Evolutionary conservation across 164 flowering plant genomes (phyloP).

Genomic region (Akebia trifoliata): DNA sequence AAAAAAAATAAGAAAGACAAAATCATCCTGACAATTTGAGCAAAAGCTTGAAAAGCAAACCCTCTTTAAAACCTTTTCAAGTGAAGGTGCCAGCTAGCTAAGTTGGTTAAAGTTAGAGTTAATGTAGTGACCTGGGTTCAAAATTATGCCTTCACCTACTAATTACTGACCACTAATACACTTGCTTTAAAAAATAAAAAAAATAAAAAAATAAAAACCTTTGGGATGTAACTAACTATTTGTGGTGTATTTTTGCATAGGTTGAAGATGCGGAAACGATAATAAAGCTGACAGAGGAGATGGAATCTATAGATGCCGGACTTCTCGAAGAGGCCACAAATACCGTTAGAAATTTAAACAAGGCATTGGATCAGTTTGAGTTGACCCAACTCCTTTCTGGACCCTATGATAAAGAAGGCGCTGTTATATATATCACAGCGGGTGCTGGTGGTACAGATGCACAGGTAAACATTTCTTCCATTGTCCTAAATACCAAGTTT

Average conservation of each 20-base stretch:
- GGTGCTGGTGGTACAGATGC: conserved; percentile 99
- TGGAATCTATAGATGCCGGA: conserved; percentile 75
- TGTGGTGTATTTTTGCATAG: conserved; percentile 16
- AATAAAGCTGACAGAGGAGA: conserved; percentile 79
- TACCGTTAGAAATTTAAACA: conserved; percentile 56
- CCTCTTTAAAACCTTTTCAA: too few relatives aligned
- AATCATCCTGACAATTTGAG: too few relatives aligned
- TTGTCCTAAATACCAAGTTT: too few relatives aligned
- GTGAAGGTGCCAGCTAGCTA: too few relatives aligned
- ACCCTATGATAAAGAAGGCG: conserved; percentile 97
- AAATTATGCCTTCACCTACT: too few relatives aligned
- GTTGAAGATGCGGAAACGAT: conserved; percentile 93
- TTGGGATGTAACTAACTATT: background rate
- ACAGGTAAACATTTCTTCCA: conserved; percentile 61
- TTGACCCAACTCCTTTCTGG: conserved; percentile 90
- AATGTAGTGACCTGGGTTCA: too few relatives aligned
- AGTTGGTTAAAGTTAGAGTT: too few relatives aligned
- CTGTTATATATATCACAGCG: conserved; percentile 74
- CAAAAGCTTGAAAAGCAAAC: too few relatives aligned
- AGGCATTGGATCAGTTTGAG: conserved; percentile 76
- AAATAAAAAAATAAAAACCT: background rate
- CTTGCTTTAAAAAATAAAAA: background rate
- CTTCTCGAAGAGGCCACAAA: conserved; percentile 78
- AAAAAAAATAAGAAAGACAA: too few relatives aligned
- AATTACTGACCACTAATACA: too few relatives aligned